Conservation (phyloP, 2,329 filamentous ascomycete genomes). For the Thielaviopsis ethacetica region DNA sequence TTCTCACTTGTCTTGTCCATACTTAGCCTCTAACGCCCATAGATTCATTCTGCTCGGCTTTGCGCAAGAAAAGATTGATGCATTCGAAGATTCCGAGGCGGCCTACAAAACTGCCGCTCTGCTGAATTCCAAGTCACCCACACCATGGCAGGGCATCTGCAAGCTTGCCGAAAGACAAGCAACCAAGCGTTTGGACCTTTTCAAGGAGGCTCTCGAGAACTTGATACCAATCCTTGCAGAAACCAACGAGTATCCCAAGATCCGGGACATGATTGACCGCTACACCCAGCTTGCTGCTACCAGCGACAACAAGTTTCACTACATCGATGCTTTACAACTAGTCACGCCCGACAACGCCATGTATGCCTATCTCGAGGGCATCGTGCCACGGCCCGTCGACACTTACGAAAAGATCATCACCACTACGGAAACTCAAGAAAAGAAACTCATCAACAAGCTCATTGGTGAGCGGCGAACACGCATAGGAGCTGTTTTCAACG, state of each 20-base stretch:
- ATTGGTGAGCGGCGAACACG: conserved; percentile 80
- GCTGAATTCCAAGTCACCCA: conserved; percentile 58
- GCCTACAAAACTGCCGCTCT: conserved; percentile 58
- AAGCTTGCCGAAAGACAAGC: conserved; percentile 60
- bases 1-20: not conserved
- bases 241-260: conserved; percentile 46
- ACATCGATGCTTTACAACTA: conserved; percentile 58
- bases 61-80: conserved; percentile 60
- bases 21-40: conserved; percentile 26
- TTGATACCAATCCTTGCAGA: conserved; percentile 61
- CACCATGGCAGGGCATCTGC: conserved; percentile 81
- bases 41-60: conserved; percentile 63
- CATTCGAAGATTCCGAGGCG: conserved; percentile 55
- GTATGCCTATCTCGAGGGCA: conserved; percentile 69
- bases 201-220: conserved; percentile 33
- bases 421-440: conserved; percentile 73
- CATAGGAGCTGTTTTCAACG: conserved; percentile 65
- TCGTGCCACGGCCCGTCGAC: conserved; percentile 60
- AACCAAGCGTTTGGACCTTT: not conserved
- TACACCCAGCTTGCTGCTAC: conserved; percentile 58
- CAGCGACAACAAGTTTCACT: conserved; percentile 55
- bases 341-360: conserved; percentile 67
- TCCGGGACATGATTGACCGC: conserved; percentile 58
- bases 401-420: conserved; percentile 74
- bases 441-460: conserved; percentile 72